These are phyloP conservation scores for Cladosporium oxysporum DNA, from an alignment of 2,329 filamentous ascomycete species.

Conservation along the genomic window DNA sequence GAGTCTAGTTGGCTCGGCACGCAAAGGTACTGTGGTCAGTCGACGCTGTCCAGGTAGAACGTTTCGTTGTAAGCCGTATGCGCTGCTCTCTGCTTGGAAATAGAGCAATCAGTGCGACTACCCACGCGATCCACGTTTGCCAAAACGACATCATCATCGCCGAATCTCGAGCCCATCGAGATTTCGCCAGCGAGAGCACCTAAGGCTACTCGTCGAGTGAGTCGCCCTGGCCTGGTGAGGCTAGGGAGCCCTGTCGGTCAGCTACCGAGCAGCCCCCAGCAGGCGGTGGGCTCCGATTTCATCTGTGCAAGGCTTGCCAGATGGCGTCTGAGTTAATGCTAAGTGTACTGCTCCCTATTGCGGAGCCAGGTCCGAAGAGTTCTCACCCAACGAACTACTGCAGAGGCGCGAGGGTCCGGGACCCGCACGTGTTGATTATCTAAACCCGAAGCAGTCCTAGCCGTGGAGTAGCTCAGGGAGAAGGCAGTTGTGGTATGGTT, in stretches of 20 bases:
- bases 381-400: not conserved
- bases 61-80: not conserved
- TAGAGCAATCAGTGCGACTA: not conserved
- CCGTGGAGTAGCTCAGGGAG: not conserved
- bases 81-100: not conserved
- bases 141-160: slow-evolving; percentile 9
- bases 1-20: slow-evolving; percentile 11
- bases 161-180: slow-evolving; percentile 8
- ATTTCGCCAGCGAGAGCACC: slow-evolving; percentile 3
- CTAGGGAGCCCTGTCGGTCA: not conserved
- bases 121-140: not conserved
- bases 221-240: not conserved
- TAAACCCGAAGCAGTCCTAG: not conserved
- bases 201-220: not conserved
- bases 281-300: not conserved
- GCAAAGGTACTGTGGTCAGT: not conserved
- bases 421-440: slow-evolving; percentile 8
- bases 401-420: not conserved
- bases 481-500: not conserved
- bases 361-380: slow-evolving; percentile 3
- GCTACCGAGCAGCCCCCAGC: not conserved
- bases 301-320: not conserved
- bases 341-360: not conserved
- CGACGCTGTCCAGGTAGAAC: not conserved
- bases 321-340: not conserved